These are phyloP conservation scores for Pseudogymnoascus sp. DNA, from an alignment of 2,329 filamentous ascomycete genomes.

Conservation along the genomic window DNA sequence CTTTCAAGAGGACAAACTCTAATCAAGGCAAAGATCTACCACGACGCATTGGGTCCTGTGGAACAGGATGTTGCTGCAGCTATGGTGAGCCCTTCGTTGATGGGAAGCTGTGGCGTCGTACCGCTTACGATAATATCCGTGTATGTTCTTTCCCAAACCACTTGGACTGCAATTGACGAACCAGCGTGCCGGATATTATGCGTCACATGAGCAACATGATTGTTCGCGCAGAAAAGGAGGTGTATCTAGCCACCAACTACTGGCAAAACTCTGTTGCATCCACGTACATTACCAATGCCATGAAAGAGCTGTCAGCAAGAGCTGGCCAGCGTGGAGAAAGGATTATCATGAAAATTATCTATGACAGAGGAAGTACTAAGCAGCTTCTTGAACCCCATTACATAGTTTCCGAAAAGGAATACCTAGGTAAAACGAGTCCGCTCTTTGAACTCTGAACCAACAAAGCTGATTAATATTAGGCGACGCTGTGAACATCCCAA, in stretches of 20 bases:
- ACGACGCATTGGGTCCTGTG: constrained; percentile 21
- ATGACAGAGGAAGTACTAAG: constrained; percentile 59
- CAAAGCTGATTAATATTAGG: not conserved
- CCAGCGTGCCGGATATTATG: constrained; percentile 56
- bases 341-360: constrained; percentile 65
- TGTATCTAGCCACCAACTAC: constrained; percentile 67
- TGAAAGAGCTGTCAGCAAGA: constrained; percentile 59
- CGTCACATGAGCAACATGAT: constrained; percentile 72
- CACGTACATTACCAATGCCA: constrained; percentile 56
- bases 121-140: constrained; percentile 62
- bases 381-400: constrained; percentile 61
- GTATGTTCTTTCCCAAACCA: constrained; percentile 19
- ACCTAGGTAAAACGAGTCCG: constrained; percentile 34
- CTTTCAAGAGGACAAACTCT: not conserved
- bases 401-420: constrained; percentile 47
- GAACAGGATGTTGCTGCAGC: constrained; percentile 28
- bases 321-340: constrained; percentile 48
- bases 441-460: not conserved
- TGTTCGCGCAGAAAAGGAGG: constrained; percentile 60
- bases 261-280: constrained; percentile 65
- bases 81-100: constrained; percentile 49
- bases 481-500: constrained; percentile 49
- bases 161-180: not conserved
- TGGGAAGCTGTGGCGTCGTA: constrained; percentile 53
- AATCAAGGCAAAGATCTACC: constrained; percentile 19